Evolutionary conservation across 441 rosid species (phyloP), one percentile per base, ranked within the genome.

Genomic region (Gossypium lobatum): DNA sequence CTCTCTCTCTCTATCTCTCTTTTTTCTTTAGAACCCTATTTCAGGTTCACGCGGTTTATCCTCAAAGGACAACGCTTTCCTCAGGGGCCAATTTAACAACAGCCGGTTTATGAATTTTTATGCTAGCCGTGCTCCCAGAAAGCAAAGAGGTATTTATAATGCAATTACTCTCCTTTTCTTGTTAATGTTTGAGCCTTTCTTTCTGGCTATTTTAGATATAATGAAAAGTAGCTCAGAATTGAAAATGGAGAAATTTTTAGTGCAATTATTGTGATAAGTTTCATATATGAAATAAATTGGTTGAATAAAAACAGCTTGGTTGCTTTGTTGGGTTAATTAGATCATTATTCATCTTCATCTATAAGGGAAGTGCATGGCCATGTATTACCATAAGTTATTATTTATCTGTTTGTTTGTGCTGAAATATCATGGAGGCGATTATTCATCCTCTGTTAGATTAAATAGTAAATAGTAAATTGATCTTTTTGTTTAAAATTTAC

Each of bases 21-120:
- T 5, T 5, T 31, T 75, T 28, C 14, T 76, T 34, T 71, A 88
- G 95, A 88, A 77, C 6, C 72, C 87, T 53, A 66, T 73, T 81
- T 82, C 86, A 78, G 80, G 79, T 81, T 84, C 73, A 52, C 54
- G 55, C 46, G 81, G 79, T 23, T 85, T 85, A 64, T 82, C 85
- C 80, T 85, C 88, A 17, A 87, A 76, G 70, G 77, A 75, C 74
- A 83, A 74, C 55, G 72, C 76, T 69, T 89, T 90, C 73, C 74
- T 83, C 45, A 71, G 85, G 64, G 90, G 88, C 50, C 87, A 80
- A 14, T 86, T 82, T 20, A 62, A 60, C 73, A 64, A 31, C 69
- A 74, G 71, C 34, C 42, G 50, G 20, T 73, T 77, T 26, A 46
- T 60, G 18, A 66, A 75, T 48, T 73, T 67, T 72, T 76, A 74